Base-by-base conservation (phyloP, 2,329 filamentous ascomycete genomes). In the Microsporum audouinii region DNA sequence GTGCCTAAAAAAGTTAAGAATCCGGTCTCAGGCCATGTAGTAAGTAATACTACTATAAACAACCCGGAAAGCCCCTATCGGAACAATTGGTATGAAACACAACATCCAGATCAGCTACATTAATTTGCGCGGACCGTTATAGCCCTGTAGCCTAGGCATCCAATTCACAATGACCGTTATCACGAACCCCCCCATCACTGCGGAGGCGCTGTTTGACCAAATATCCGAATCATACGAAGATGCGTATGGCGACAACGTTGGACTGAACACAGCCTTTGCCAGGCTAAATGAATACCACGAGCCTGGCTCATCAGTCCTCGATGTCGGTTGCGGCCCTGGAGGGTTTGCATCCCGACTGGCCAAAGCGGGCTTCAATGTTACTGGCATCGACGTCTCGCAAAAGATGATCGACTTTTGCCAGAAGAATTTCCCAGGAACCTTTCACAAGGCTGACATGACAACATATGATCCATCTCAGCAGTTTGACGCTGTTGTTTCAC, bases 241-340 rank as follows among this genome's bases (percentile, higher is more conserved):
- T 31, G 62, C 62, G 8, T 65, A 60, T 39, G 57, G 41, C 47
- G 33, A 61, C 29, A 62, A 47, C 47, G 49, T 57, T 6, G 29
- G 63, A n/a, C 58, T 66, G 1, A 17, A 34, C 14, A 7, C 36
- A 7, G 31, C 63, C 41, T 55, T 65, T 27, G 14, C 57, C n/a
- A 27, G 53, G 10, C 57, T 59, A 36, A 23, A 61, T 34, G 29
- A 53, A 5, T 34, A 23, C 17, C 55, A 65, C 5, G 23, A 51
- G 4, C 51, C 64, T 2, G 31, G 56, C 2, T 60, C 59, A 43
- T 34, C 10, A 10, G 51, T 67, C 5, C 61, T 67, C 7, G 65
- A 67, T 34, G 63, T 67, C 8, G 66, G 66, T 2, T 66, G 66
- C 38, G 66, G 66, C 12, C 66, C 66, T 2, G 66, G 66, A 0